A percentile compares a stretch with the other conserved stretches of the same genome.
Evolutionary conservation across 208 protist species (phyloP).

Genomic region (Trypanosomatidae sp.): DNA sequence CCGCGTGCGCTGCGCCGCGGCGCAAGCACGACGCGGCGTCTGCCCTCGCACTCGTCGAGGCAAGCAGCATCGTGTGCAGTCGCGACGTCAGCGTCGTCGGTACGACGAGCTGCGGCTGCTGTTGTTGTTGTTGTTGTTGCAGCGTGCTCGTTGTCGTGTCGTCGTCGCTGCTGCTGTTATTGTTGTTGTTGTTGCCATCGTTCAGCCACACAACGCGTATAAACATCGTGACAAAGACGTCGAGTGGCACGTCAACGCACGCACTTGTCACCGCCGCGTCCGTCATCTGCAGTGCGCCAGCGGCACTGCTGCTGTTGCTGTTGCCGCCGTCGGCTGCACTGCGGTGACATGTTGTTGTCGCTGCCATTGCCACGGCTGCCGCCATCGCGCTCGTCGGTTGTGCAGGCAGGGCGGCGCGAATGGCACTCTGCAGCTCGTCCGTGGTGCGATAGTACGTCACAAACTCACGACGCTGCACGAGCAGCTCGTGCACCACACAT

Average conservation of each 20-base stretch:
- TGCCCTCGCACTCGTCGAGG: not conserved
- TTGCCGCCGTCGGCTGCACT: not conserved
- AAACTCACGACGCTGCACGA: constrained; percentile 30
- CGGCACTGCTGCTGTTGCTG: not conserved
- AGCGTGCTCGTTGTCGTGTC: not conserved
- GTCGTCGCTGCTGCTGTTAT: not conserved
- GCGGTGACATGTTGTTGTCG: not conserved
- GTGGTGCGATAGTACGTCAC: constrained; percentile 11
- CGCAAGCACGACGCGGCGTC: not conserved
- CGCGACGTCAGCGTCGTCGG: no score
- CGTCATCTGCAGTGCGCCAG: not conserved
- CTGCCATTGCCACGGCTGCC: no score
- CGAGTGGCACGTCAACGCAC: constrained; percentile 6
- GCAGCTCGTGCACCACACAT: constrained; percentile 36
- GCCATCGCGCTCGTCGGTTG: no score
- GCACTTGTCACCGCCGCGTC: not conserved
- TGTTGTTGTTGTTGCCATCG: constrained; percentile 2
- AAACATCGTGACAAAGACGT: constrained; percentile 33
- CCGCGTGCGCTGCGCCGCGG: not conserved
- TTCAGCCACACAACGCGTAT: constrained; percentile 40
- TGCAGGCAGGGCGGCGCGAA: no score
- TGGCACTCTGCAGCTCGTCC: not conserved
- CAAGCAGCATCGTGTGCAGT: not conserved
- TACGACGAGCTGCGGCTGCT: not conserved
- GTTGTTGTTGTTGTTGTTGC: not conserved